These are phyloP conservation scores for Wickerhamia fluorescens DNA, from an alignment of 805 yeast species.

Conservation along the genomic window DNA sequence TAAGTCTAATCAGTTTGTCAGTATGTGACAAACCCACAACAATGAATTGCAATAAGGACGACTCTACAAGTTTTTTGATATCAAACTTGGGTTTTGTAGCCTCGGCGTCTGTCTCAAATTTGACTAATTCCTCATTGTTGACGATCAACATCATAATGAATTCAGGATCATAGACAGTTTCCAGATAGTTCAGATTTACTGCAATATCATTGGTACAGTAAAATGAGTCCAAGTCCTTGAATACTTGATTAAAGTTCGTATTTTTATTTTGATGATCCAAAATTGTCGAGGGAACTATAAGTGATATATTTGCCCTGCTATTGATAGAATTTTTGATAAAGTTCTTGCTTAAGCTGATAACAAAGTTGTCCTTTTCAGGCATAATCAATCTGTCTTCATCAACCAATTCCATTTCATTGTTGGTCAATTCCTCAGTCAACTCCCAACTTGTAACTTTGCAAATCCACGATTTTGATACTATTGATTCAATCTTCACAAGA, in stretches of 20 bases:
- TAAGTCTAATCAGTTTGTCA: constrained; percentile 15
- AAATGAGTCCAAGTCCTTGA: constrained; percentile 8
- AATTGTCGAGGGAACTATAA: constrained; percentile 5
- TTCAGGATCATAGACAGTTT: constrained; percentile 56
- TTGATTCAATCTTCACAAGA: constrained; percentile 51
- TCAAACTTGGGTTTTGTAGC: constrained; percentile 33
- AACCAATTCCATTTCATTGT: constrained; percentile 38
- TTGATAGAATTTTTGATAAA: constrained; percentile 44
- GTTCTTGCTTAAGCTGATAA: constrained; percentile 44
- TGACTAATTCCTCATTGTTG: constrained; percentile 59
- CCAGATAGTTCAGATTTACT: constrained; percentile 14
- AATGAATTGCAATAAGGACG: constrained; percentile 46
- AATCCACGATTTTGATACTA: constrained; percentile 56
- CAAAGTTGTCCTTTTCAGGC: constrained; percentile 38
- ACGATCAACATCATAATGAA: constrained; percentile 56
- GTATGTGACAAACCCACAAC: constrained; percentile 40
- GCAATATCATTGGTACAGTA: constrained; percentile 12
- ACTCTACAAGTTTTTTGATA: constrained; percentile 49
- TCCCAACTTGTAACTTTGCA: constrained; percentile 61
- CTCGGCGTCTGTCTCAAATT: constrained; percentile 17
- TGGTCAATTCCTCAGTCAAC: constrained; percentile 35
- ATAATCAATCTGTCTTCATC: constrained; percentile 43
- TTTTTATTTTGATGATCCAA: constrained; percentile 1
- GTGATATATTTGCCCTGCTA: background rate
- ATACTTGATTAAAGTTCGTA: constrained; percentile 1